phyloP scores from a whole-genome alignment of 345 rosid species.

The Fremontodendron californicum region DNA sequence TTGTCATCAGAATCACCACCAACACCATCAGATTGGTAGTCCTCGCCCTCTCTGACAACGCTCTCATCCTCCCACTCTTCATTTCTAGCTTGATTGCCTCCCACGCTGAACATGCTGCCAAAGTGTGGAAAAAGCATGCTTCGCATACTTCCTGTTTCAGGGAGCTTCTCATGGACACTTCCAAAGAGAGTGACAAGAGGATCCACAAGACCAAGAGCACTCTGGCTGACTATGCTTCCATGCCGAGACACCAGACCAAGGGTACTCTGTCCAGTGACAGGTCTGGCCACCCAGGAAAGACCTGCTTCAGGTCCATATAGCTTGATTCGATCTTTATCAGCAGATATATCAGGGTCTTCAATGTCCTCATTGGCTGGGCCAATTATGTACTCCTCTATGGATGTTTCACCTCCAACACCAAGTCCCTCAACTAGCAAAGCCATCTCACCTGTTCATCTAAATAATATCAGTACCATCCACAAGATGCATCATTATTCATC shows the following conservation, averaged over 20 bases:
- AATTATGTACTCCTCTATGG: slow-evolving; percentile 83
- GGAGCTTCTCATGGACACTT: slow-evolving; percentile 76
- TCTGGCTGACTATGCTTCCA: slow-evolving; percentile 60
- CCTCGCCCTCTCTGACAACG: slow-evolving; percentile 63
- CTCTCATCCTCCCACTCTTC: slow-evolving; percentile 95
- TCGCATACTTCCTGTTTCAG: slow-evolving; percentile 76
- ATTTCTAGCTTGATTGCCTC: slow-evolving; percentile 60
- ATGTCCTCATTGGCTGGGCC: slow-evolving; percentile 53
- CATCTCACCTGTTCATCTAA: slow-evolving; percentile 78
- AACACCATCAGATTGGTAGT: slow-evolving; percentile 53
- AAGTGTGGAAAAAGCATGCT: slow-evolving; percentile 87
- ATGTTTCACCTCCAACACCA: slow-evolving; percentile 74
- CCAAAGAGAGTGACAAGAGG: slow-evolving; percentile 88
- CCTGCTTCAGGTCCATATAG: slow-evolving; percentile 81
- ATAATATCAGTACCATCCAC: slow-evolving; percentile 16
- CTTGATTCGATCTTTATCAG: slow-evolving; percentile 71
- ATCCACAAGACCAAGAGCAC: slow-evolving; percentile 45
- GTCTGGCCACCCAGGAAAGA: slow-evolving; percentile 80
- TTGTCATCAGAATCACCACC: slow-evolving; percentile 67
- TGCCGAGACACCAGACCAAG: slow-evolving; percentile 57
- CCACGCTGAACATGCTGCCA: slow-evolving; percentile 95
- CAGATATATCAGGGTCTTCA: slow-evolving; percentile 60
- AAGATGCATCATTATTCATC: neutral
- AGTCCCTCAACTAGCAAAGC: slow-evolving; percentile 95
- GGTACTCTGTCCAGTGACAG: slow-evolving; percentile 62